Evolutionary conservation across 352 stramenopile genomes (phyloP), one percentile per base, ranked within the genome.

Genomic region (Globisporangium middletonii): DNA sequence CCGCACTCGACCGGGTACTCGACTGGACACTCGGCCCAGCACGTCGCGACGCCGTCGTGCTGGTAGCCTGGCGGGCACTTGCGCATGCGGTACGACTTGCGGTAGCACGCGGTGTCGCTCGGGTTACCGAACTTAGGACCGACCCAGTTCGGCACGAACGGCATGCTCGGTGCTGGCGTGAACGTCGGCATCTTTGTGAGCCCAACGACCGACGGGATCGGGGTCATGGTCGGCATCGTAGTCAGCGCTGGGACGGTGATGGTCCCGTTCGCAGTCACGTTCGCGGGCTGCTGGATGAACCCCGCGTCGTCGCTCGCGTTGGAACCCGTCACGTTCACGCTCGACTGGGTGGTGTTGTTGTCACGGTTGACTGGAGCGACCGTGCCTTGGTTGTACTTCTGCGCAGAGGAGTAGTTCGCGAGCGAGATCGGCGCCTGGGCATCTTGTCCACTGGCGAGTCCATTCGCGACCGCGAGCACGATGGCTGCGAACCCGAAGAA

Each of bases 1-100:
- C 77, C 64, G 48, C 82, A 92, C 57, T 86, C 59, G 19, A 92
- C 78, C 0, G 83, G 83, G 67, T 88, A 92, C 41, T 86, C 67
- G 9, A 90, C 57, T 0, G 83, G 83, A 43, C 83, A 92, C 54
- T 89, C 67, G 0, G 79, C 70, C 82, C 79, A 92, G 59, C 82
- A 92, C 0, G 60, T 72, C 16, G 64, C 64, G 37, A 77, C 53
- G 2, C 77, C 80, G 27, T 89, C 79, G 50, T 60, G 65, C 43
- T 72, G 47, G 48, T 62, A 66, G 23, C 60, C 60, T 18, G 55
- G 53, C 6, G 60, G 60, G 26, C 60, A 66, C 42, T 66, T 50
- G 35, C 51, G 57, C 23, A 47, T 60, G 23, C 51, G 27, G 37
- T 60, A 47, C 12, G 60, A 53, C 60, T 66, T 66, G 42, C 60